Conservation (phyloP, 306 rosid species). For the Lathyrus tuberosus region DNA sequence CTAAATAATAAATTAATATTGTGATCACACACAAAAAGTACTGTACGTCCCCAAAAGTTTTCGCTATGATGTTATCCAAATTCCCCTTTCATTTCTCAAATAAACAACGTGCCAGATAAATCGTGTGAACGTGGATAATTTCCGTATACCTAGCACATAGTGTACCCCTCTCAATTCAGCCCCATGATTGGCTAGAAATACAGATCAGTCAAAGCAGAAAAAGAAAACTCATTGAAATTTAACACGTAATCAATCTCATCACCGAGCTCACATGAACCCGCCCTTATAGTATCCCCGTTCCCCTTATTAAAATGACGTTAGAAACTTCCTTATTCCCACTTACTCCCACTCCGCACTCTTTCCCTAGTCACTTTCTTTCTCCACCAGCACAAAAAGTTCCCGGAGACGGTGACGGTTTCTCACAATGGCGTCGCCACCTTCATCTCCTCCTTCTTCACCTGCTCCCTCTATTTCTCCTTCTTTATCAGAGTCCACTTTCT, state of each 20-base stretch:
- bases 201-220: not conserved
- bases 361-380: not conserved
- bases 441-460: slow-evolving; percentile 25
- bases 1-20: too few species aligned
- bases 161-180: not conserved
- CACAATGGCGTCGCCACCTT: slow-evolving; percentile 63
- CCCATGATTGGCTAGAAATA: slow-evolving; percentile 28
- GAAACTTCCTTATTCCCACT: not conserved
- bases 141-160: slow-evolving; percentile 4
- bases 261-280: slow-evolving; percentile 28
- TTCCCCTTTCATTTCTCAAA: not conserved
- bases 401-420: not conserved
- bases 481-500: slow-evolving; percentile 43
- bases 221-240: not conserved
- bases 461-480: slow-evolving; percentile 29
- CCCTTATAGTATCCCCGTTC: not conserved
- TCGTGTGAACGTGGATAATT: not conserved
- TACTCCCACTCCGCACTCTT: not conserved
- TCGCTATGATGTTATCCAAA: too few species aligned
- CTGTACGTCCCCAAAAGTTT: too few species aligned
- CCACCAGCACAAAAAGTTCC: not conserved
- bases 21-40: too few species aligned
- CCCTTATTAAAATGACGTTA: slow-evolving; percentile 14
- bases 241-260: not conserved
- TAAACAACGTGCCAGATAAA: slow-evolving; percentile 19